Evolutionary conservation across 2,329 filamentous ascomycete species (phyloP).

Genomic region (Parafenestella ontariensis): DNA sequence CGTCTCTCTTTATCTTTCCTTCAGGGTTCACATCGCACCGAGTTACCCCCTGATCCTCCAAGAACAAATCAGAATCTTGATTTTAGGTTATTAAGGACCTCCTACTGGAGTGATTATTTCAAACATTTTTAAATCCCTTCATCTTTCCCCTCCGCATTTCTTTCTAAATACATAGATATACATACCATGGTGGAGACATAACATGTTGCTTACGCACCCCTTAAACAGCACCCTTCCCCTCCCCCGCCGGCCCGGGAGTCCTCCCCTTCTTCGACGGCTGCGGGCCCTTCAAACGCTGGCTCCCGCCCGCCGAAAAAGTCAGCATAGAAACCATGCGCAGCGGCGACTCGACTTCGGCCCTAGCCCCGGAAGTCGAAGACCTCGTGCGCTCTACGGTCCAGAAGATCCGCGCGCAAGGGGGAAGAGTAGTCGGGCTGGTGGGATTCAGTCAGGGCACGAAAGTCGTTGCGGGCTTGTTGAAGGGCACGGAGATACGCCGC

Average conservation of each 20-base stretch:
- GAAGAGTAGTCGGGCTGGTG: constrained; percentile 37
- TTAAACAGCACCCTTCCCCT: constrained; percentile 43
- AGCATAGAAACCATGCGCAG: constrained; percentile 22
- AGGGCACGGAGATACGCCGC: constrained; percentile 26
- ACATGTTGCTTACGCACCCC: no score
- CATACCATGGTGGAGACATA: no score
- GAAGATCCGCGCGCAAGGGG: constrained; percentile 18
- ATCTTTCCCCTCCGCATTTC: neutral
- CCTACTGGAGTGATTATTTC: no score
- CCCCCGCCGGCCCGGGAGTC: constrained; percentile 43
- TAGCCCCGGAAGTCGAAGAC: constrained; percentile 30
- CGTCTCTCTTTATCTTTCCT: no score
- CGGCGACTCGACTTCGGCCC: constrained; percentile 13
- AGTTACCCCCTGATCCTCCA: no score
- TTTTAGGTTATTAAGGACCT: no score
- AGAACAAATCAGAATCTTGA: no score
- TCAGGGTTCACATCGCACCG: no score
- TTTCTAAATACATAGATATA: no score
- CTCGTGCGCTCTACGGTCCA: constrained; percentile 26
- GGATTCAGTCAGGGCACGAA: constrained; percentile 46
- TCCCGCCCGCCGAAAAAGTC: constrained; percentile 27
- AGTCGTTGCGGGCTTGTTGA: constrained; percentile 42
- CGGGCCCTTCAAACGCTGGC: constrained; percentile 46
- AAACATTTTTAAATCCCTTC: neutral
- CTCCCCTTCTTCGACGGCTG: constrained; percentile 50